Base-by-base conservation (phyloP, 257 asterid species). In the Paraleonurus japonicus region DNA sequence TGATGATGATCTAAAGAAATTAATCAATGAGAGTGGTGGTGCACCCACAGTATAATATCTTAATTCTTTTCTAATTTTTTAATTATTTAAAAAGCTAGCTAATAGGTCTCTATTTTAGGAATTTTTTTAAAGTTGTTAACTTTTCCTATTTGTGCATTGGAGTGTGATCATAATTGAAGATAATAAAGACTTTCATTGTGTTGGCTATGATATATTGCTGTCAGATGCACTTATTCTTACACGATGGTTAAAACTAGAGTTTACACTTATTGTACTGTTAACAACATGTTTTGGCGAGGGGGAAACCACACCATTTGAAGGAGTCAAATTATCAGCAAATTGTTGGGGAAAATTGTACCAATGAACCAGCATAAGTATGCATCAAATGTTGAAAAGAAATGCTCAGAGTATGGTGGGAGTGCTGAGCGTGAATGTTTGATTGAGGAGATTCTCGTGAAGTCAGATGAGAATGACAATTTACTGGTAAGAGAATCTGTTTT, bases 361-460 rank as follows among this genome's bases (percentile, higher is more conserved):
- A 80, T 91, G 88, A 91, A 96, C 78, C 97, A 91, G 77, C 97
- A 91, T 66, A 91, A 89, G 73, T 91, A 84, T 74, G 97, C 97
- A 22, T 91, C 97, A 70, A 91, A 91, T 70, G 96, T 89, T 61
- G 87, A 89, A 70, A 96, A 91, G 81, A 91, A 91, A 80, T 91
- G 97, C 81, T 75, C 89, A 74, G 89, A 78, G 75, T 78, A 79
- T 50, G 92, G 92, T 41, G 87, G 81, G 74, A 43, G 85, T 65
- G 63, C 81, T 77, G 89, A 89, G 68, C 75, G 89, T 47, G 88
- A 84, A 69, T 60, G 74, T 61, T 72, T 91, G 88, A 85, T 89
- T 63, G 90, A 83, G 53, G 97, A 90, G 89, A 90, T 90, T 72
- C 89, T 90, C 60, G 63, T 73, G 17, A 90, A 85, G 70, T 73